phyloP scores from a whole-genome alignment of 2,329 filamentous ascomycete species.

The Neophaeococcomyces mojaviensis region DNA sequence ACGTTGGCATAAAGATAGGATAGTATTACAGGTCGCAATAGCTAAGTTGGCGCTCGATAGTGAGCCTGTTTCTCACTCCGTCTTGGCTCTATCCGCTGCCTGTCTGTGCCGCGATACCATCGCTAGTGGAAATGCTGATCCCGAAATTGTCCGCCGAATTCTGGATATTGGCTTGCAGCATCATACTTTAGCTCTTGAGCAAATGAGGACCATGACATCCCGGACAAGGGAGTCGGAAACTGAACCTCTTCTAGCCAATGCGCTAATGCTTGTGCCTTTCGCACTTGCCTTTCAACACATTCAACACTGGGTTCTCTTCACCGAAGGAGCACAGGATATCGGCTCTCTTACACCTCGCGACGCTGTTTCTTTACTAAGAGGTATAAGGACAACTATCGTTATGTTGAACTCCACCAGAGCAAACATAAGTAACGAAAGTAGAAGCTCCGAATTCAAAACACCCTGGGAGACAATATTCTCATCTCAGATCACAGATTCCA shows the following conservation, averaged over 20 bases:
- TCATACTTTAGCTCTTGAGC: slow-evolving; percentile 16
- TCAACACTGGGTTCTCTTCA: neutral
- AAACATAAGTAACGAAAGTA: no score
- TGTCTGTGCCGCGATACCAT: slow-evolving; percentile 15
- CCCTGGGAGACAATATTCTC: no score
- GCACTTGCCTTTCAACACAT: slow-evolving; percentile 15
- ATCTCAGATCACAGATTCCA: no score
- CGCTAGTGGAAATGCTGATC: slow-evolving; percentile 4
- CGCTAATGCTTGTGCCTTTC: slow-evolving; percentile 14
- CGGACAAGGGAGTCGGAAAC: slow-evolving; percentile 5
- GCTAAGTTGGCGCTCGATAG: neutral
- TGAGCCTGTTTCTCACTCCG: neutral
- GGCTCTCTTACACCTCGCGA: neutral
- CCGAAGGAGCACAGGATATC: neutral
- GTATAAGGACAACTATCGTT: no score
- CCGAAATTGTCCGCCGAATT: slow-evolving; percentile 7
- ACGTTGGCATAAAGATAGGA: neutral
- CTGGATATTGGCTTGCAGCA: slow-evolving; percentile 16
- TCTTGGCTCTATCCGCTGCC: neutral
- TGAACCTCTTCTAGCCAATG: slow-evolving; percentile 18
- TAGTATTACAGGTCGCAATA: neutral
- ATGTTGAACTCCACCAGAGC: no score
- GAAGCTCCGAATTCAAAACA: no score
- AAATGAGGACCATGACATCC: slow-evolving; percentile 17
- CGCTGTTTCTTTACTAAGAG: neutral